phyloP scores from a whole-genome alignment of 2,329 filamentous ascomycete genomes.

The Colletotrichum sp. region DNA sequence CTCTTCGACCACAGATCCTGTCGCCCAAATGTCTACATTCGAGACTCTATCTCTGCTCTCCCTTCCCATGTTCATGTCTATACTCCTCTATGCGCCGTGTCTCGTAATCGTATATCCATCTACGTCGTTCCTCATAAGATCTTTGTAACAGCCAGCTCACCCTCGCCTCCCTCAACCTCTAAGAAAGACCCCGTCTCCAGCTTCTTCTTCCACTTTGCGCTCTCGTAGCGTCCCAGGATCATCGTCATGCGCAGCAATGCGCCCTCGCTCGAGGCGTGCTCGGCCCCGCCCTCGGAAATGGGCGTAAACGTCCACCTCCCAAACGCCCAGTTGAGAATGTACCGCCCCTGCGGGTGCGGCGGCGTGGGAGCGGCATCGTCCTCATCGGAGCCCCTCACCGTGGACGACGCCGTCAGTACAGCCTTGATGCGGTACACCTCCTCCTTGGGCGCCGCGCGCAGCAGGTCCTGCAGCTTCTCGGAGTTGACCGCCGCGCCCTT shows the following conservation, averaged over 20 bases:
- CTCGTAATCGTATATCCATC: not conserved
- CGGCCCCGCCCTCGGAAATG: constrained; percentile 41
- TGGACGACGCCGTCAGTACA: constrained; percentile 52
- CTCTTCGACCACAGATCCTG: not conserved
- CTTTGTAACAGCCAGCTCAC: constrained; percentile 57
- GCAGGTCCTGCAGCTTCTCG: constrained; percentile 68
- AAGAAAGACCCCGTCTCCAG: constrained; percentile 64
- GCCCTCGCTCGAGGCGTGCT: constrained; percentile 62
- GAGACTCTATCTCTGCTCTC: not conserved
- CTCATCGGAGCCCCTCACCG: constrained; percentile 57
- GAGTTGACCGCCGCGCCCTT: constrained; percentile 52
- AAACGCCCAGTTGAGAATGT: constrained; percentile 98
- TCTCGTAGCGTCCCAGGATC: constrained; percentile 75
- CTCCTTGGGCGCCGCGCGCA: constrained; percentile 82
- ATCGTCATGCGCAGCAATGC: constrained; percentile 73
- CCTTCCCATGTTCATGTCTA: not conserved
- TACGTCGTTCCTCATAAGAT: constrained; percentile 40
- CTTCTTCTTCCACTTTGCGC: constrained; percentile 78
- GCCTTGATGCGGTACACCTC: constrained; percentile 96
- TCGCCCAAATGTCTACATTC: not conserved
- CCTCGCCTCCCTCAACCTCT: constrained; percentile 51
- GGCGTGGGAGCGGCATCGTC: constrained; percentile 39
- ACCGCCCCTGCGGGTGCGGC: constrained; percentile 52
- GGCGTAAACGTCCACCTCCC: constrained; percentile 91
- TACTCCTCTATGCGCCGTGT: not conserved